A percentile compares a stretch with the other conserved stretches of the same genome.
These are phyloP conservation scores for Meira nashicola DNA, from an alignment of 1,284 basidiomycete species.

Conservation along the genomic window DNA sequence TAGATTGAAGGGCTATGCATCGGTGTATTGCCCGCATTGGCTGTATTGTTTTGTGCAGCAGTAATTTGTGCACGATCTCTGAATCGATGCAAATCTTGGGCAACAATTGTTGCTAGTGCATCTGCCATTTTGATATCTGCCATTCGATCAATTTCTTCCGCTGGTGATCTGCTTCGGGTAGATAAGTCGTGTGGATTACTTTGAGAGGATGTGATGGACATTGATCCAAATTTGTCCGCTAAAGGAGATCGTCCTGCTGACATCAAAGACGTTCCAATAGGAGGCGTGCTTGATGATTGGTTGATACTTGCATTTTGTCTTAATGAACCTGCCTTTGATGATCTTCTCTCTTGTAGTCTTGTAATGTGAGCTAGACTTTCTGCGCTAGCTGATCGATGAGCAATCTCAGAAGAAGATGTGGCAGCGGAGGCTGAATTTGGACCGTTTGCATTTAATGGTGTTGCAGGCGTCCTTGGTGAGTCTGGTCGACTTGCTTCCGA, in stretches of 20 bases:
- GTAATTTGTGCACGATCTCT: conserved; percentile 19
- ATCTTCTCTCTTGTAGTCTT: conserved; percentile 17
- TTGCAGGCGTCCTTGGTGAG: conserved; percentile 21
- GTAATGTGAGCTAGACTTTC: conserved; percentile 32
- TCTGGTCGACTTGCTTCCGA: not conserved
- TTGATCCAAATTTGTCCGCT: not conserved
- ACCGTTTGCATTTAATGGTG: conserved; percentile 17
- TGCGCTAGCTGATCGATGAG: conserved; percentile 35
- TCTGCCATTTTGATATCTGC: conserved; percentile 33
- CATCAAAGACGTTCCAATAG: conserved; percentile 9
- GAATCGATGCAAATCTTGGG: conserved; percentile 40
- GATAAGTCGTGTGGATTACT: not conserved
- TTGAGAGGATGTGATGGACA: not conserved
- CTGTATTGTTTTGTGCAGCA: conserved; percentile 6
- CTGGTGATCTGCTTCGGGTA: not conserved
- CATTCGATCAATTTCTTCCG: conserved; percentile 7
- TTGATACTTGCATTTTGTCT: not conserved
- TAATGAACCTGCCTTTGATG: not conserved
- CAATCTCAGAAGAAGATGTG: conserved; percentile 27
- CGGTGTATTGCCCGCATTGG: conserved; percentile 27
- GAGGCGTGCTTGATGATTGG: not conserved
- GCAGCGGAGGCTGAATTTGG: conserved; percentile 2
- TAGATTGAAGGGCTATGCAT: conserved; percentile 16
- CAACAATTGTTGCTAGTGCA: conserved; percentile 45
- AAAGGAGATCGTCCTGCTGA: conserved; percentile 14